phyloP scores from a whole-genome alignment of 768 basidiomycete species.

The Xerocomellus intermedius region DNA sequence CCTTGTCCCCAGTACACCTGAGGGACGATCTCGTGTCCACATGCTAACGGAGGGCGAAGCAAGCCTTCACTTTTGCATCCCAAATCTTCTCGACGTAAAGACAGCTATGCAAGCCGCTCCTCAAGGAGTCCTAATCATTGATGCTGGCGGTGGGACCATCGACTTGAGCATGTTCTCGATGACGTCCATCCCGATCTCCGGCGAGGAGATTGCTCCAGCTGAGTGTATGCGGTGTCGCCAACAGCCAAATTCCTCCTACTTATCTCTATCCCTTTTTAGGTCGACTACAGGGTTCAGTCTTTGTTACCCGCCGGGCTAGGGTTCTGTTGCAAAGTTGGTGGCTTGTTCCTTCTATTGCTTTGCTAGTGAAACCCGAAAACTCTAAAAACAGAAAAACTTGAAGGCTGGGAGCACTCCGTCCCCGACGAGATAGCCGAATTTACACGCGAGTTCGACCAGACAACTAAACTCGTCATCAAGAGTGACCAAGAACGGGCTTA shows the following conservation, averaged over 20 bases:
- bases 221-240: slow-evolving; percentile 17
- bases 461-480: slow-evolving; percentile 5
- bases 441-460: slow-evolving; percentile 1
- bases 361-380: not conserved
- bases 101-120: slow-evolving; percentile 18
- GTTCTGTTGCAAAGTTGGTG: slow-evolving; percentile 35
- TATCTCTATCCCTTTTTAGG: slow-evolving; percentile 25
- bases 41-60: slow-evolving; percentile 11
- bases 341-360: not conserved
- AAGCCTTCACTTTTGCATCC: slow-evolving; percentile 36
- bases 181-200: slow-evolving; percentile 17
- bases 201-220: slow-evolving; percentile 35
- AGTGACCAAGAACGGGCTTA: slow-evolving; percentile 6
- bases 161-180: slow-evolving; percentile 38
- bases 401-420: not conserved
- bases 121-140: slow-evolving; percentile 34
- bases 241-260: not conserved
- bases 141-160: slow-evolving; percentile 20
- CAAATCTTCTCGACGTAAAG: slow-evolving; percentile 29
- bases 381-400: not conserved
- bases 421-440: not conserved
- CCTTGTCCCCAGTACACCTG: slow-evolving; percentile 12
- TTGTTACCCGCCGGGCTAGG: slow-evolving; percentile 41
- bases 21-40: slow-evolving; percentile 14
- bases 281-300: slow-evolving; percentile 46